Evolutionary conservation across 2,329 filamentous ascomycete genomes (phyloP).

Genomic region (Ophiostoma tasmaniense): DNA sequence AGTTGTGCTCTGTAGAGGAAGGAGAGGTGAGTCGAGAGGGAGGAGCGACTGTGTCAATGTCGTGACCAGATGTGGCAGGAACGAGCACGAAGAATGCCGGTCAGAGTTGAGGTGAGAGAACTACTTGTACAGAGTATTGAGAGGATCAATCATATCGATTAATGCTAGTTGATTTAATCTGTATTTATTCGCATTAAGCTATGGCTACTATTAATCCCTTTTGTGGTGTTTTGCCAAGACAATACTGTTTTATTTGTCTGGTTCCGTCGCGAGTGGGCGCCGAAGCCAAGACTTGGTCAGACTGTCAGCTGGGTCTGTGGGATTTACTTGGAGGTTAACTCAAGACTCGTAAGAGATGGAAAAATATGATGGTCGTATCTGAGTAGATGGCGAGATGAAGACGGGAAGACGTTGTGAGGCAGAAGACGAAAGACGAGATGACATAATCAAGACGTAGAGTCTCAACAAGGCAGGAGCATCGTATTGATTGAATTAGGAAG

Average conservation of each 20-base stretch:
- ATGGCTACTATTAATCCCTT: background rate
- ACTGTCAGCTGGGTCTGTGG: background rate
- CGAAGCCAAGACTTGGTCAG: background rate
- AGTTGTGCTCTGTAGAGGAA: background rate
- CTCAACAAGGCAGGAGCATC: background rate
- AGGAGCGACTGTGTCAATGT: background rate
- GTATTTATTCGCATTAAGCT: background rate
- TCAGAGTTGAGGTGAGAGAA: background rate
- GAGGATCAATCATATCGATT: background rate
- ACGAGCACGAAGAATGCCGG: background rate
- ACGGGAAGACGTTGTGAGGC: background rate
- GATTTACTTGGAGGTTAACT: no score
- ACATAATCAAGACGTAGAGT: background rate
- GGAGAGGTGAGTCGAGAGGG: background rate
- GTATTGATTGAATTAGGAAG: background rate
- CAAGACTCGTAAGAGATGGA: no score
- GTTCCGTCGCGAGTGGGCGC: background rate
- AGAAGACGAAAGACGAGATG: background rate
- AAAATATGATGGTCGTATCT: background rate
- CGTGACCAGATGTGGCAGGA: background rate
- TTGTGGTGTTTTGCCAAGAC: background rate
- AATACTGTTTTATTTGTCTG: constrained; percentile 5
- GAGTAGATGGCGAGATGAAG: background rate
- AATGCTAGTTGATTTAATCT: background rate
- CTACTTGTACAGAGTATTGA: background rate